phyloP scores from a whole-genome alignment of 1,139 yeast species.

The Protomyces inundatus region DNA sequence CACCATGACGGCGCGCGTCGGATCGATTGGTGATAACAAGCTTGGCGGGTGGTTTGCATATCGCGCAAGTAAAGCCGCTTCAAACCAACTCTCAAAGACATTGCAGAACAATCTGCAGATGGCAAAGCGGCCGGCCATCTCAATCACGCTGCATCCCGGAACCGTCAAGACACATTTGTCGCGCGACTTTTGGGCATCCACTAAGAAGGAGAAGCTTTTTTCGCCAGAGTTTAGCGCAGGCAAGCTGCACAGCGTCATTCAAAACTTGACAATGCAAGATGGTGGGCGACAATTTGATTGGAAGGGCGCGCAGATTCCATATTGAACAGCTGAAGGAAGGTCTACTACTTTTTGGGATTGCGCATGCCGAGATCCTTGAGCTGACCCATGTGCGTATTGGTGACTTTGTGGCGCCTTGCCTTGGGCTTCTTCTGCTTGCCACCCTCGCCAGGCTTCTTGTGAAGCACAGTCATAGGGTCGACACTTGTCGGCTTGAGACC shows the following conservation, averaged over 20 bases:
- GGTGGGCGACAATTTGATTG: constrained; percentile 24
- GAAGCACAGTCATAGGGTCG: constrained; percentile 83
- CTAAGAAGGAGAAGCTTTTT: constrained; percentile 13
- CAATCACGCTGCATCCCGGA: constrained; percentile 25
- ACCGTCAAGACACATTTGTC: constrained; percentile 24
- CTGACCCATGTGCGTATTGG: constrained; percentile 95
- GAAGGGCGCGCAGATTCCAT: constrained; percentile 25
- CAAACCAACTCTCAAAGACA: constrained; percentile 21
- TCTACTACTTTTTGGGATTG: neutral
- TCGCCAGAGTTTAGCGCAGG: constrained; percentile 20
- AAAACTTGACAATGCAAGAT: neutral
- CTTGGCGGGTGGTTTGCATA: constrained; percentile 27
- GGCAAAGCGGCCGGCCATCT: constrained; percentile 19
- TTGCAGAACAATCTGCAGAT: constrained; percentile 12
- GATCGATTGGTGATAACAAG: constrained; percentile 20
- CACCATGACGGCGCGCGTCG: constrained; percentile 23
- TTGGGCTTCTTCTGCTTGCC: constrained; percentile 68
- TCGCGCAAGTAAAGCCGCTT: constrained; percentile 25
- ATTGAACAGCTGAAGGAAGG: neutral
- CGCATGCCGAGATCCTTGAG: constrained; percentile 55
- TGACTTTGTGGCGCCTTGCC: constrained; percentile 86
- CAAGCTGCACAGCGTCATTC: constrained; percentile 5
- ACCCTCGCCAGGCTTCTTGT: constrained; percentile 41
- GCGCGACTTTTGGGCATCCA: constrained; percentile 21
- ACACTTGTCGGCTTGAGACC: constrained; percentile 95